Evolutionary conservation across 2,329 filamentous ascomycete genomes (phyloP), one percentile per base, ranked within the genome.

Genomic region (Curvularia hawaiiensis): DNA sequence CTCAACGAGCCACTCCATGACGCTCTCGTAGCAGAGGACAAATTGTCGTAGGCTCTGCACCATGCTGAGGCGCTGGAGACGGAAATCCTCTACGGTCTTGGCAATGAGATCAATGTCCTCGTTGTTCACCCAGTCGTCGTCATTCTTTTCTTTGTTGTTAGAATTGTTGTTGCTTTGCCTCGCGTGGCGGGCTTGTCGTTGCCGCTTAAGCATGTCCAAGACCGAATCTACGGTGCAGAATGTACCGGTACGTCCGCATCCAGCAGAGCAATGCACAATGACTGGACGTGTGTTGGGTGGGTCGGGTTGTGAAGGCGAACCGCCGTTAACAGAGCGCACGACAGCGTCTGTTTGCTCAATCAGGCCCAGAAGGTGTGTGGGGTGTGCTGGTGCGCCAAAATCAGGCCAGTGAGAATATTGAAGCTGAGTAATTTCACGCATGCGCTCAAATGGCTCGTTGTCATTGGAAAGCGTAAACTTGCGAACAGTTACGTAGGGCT

Each of bases 341-440:
- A 89, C 79, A 83, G 90, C 84, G 88, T 92, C 95, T 67, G 90
- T 91, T 51, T 97, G 85, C 75, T 97, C 92, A n/a, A 98, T 90
- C 16, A 99, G 79, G 2, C 89, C 90, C 16, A 99, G 83, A 2
- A 99, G 83, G 69, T 98, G 92, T 5, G 87, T 86, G 1, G 95
- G 92, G 69, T 96, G 90, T 0, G 95, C 92, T 0, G 94, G 94
- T 0, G 92, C 90, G 20, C 95, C 95, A 76, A 98, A 97, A 71
- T 99, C 95, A 0, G 95, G 95, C 95, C 95, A 99, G n/a, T 90
- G 88, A 0, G 92, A 88, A 74, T 97, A 98, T 72, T 98, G 93
- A 14, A 99, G 80, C 67, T 99, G 95, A 0, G 93, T 97, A 60
- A 99, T 89, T 76, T 98, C 93, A 24, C 94, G 90, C 64, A 97